Evolutionary conservation across 2,329 filamentous ascomycete species (phyloP).

Genomic region (Emmonsiellopsis sp.): DNA sequence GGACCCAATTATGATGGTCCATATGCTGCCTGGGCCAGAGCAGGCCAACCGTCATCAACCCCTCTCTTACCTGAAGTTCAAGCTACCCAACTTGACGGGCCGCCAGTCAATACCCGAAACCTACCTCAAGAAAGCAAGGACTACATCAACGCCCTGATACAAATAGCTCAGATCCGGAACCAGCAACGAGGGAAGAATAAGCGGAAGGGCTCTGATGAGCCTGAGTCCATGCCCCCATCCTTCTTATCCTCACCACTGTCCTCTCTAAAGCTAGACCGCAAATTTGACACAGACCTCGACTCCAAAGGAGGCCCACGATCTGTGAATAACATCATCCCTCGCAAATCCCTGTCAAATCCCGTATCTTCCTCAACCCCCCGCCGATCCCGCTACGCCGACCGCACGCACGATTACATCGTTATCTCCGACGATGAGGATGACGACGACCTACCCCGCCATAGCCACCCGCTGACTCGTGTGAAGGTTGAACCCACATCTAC

Average conservation of each 20-base stretch:
- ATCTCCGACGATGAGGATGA: not conserved
- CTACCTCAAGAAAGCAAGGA: constrained; percentile 14
- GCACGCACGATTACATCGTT: no score
- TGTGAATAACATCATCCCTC: no score
- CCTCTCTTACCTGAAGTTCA: constrained; percentile 20
- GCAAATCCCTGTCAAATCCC: no score
- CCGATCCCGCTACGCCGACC: no score
- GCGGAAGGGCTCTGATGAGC: not conserved
- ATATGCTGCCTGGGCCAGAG: constrained; percentile 32
- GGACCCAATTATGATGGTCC: constrained; percentile 33
- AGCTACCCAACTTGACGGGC: constrained; percentile 24
- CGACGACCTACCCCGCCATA: not conserved
- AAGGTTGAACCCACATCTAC: no score
- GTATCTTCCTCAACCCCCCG: no score
- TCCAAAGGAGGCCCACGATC: not conserved
- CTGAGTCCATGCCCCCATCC: not conserved
- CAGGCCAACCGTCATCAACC: constrained; percentile 14
- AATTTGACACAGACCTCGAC: not conserved
- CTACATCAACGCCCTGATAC: constrained; percentile 17
- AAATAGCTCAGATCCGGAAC: constrained; percentile 23
- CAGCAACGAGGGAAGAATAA: constrained; percentile 1
- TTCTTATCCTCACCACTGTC: not conserved
- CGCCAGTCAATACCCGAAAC: constrained; percentile 13
- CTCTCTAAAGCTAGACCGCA: not conserved
- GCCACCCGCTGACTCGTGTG: not conserved